Evolutionary conservation across 2,329 filamentous ascomycete species (phyloP).

Genomic region (Cercospora brassicicola): DNA sequence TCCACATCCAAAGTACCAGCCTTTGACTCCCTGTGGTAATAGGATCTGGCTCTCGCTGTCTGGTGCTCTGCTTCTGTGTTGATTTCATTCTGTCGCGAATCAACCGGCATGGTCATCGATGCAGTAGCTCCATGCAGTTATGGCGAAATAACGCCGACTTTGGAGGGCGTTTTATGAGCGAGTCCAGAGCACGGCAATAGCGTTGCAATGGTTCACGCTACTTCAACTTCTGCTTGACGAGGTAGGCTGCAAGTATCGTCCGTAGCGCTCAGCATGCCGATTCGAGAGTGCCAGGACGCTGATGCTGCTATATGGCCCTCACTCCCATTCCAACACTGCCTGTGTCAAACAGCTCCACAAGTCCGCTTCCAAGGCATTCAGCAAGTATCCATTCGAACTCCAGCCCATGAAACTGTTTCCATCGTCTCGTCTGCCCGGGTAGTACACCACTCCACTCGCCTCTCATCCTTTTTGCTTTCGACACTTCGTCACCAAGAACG

Average conservation of each 20-base stretch:
- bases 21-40: neutral
- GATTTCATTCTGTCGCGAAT: too few relatives aligned
- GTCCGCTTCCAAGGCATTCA: slow-evolving; percentile 68
- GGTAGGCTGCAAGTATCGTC: neutral
- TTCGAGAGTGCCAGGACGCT: too few relatives aligned
- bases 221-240: neutral
- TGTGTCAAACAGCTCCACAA: slow-evolving; percentile 74
- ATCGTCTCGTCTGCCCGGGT: slow-evolving; percentile 64
- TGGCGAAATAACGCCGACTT: neutral
- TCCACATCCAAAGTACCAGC: neutral
- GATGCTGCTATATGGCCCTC: slow-evolving; percentile 6
- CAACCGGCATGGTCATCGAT: neutral
- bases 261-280: too few relatives aligned
- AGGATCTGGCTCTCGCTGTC: neutral
- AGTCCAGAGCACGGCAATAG: neutral
- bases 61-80: neutral
- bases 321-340: slow-evolving; percentile 70
- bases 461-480: slow-evolving; percentile 53
- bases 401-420: slow-evolving; percentile 69
- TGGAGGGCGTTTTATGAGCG: too few relatives aligned
- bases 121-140: neutral
- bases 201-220: neutral
- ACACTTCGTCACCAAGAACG: slow-evolving; percentile 50
- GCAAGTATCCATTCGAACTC: slow-evolving; percentile 70
- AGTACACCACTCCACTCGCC: slow-evolving; percentile 60